phyloP scores from a whole-genome alignment of 345 rosid species.

The Anastatica hierochuntica region DNA sequence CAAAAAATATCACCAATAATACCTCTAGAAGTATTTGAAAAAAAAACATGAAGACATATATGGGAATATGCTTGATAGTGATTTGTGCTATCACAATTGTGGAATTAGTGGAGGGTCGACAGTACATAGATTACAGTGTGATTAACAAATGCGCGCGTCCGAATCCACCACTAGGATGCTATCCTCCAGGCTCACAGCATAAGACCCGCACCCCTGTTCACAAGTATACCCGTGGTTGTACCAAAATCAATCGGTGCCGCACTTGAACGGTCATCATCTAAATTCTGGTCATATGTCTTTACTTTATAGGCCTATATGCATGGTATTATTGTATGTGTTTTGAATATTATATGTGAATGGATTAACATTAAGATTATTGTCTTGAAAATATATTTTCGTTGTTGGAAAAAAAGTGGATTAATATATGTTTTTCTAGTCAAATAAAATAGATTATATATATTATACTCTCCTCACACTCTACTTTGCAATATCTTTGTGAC shows the following conservation, averaged over 20 bases:
- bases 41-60: background rate
- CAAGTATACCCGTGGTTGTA: background rate
- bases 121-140: background rate
- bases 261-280: background rate
- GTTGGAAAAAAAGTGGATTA: too few species aligned
- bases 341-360: background rate
- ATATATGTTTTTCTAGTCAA: too few species aligned
- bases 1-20: background rate
- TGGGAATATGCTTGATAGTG: background rate
- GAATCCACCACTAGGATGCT: background rate
- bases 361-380: too few species aligned
- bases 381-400: too few species aligned
- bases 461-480: too few species aligned
- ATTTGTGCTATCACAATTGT: background rate
- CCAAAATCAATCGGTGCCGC: background rate
- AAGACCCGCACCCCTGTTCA: background rate
- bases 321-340: too few species aligned
- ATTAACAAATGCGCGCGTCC: background rate
- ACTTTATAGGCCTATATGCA: background rate
- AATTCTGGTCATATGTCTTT: background rate
- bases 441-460: too few species aligned
- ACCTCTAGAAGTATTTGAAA: background rate
- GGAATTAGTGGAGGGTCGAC: background rate
- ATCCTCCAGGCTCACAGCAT: background rate
- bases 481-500: too few species aligned